Conservation (phyloP, 768 basidiomycete species). For the Mycena rebaudengoi region DNA sequence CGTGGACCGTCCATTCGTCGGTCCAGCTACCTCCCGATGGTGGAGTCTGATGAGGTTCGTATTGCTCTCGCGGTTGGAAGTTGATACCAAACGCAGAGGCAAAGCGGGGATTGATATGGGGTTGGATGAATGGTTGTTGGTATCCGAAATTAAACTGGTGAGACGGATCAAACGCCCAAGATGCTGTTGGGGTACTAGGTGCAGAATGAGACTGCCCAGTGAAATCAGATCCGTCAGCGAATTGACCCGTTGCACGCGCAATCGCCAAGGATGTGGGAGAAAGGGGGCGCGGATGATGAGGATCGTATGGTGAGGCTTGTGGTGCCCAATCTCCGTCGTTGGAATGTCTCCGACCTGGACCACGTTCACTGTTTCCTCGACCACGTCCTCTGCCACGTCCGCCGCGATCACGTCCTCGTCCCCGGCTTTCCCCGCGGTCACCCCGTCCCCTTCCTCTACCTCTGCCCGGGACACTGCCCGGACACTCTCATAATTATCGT, state of each 20-base stretch:
- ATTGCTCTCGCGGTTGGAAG: slow-evolving; percentile 36
- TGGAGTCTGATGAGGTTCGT: slow-evolving; percentile 22
- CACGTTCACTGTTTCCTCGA: slow-evolving; percentile 23
- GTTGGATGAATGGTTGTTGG: slow-evolving; percentile 60
- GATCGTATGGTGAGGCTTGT: slow-evolving; percentile 37
- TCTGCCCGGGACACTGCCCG: slow-evolving; percentile 18
- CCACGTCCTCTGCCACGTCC: slow-evolving; percentile 37
- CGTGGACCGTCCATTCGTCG: slow-evolving; percentile 49
- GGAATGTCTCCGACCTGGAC: neutral
- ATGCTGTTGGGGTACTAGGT: slow-evolving; percentile 20
- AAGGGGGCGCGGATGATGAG: slow-evolving; percentile 37
- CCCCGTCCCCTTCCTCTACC: slow-evolving; percentile 48
- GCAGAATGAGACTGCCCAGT: slow-evolving; percentile 22
- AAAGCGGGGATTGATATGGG: slow-evolving; percentile 87
- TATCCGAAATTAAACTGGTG: slow-evolving; percentile 31
- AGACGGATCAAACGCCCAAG: slow-evolving; percentile 24
- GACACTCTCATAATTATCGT: slow-evolving; percentile 3
- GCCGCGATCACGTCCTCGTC: slow-evolving; percentile 39
- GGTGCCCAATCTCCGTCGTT: slow-evolving; percentile 29
- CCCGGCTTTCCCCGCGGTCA: slow-evolving; percentile 38
- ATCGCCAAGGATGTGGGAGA: slow-evolving; percentile 58
- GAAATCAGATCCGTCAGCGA: slow-evolving; percentile 32
- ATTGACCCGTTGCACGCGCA: slow-evolving; percentile 55
- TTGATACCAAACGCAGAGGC: slow-evolving; percentile 69
- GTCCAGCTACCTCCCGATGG: slow-evolving; percentile 36